Evolutionary conservation across 2,329 filamentous ascomycete genomes (phyloP), one percentile per base, ranked within the genome.

Genomic region (Hymenoscyphus fraxineus): DNA sequence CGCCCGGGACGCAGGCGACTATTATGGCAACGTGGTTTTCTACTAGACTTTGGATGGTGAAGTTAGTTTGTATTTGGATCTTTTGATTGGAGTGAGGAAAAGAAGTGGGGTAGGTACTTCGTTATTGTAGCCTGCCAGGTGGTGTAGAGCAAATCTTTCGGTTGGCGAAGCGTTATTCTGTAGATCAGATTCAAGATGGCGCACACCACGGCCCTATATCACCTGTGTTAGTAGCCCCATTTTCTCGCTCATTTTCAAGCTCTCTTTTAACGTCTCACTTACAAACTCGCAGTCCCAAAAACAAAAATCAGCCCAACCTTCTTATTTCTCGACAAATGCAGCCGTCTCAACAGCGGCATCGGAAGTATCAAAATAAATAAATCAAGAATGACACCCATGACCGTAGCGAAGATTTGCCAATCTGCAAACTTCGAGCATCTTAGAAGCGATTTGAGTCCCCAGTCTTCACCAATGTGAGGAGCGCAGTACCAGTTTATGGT

Each of bases 261-360:
- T 16, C 41, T 9, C 7, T 35, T 19, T 3, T 19, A 15, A 1
- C 0, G 6, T 13, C 7, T 12, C 10, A 72, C 76, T 69, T 66
- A 77, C 76, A 74, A 78, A 71, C 51, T 69, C 39, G 66, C 79
- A 65, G 75, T 68, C 19, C 73, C 76, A 74, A 76, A 76, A 61
- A 73, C 76, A 65, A 59, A 70, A 68, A 70, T 76, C 39, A 88
- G 77, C 0, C 81, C 83, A 19, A 82, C 72, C 61, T 84, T 83
- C 63, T 83, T 58, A n/a, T 35, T 56, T 12, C n/a, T 22, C 15
- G 32, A 57, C n/a, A 64, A 31, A 16, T 59, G 38, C 19, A 64
- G 22, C 15, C 31, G 41, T 12, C n/a, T 51, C 10, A 64, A n/a
- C 16, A 51, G 7, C 39, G 55, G 58, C 51, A 64, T 35, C 3